A percentile compares a stretch with the other conserved stretches of the same genome.
phyloP scores from a whole-genome alignment of 176 grass and related monocot species.

The Phyllostachys edulis region DNA sequence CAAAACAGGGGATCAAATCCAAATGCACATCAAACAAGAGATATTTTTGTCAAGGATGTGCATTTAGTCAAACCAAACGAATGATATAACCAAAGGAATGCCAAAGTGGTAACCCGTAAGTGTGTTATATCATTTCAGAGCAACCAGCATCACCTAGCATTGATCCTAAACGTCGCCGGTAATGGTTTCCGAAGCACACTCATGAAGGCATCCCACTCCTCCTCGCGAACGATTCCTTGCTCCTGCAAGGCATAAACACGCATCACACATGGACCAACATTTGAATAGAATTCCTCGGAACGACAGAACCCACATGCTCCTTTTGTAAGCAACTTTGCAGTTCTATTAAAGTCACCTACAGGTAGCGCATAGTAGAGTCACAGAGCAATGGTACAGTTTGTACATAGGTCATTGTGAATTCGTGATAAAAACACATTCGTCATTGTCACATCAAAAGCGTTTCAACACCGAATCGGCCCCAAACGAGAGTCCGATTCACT shows the following conservation, averaged over 20 bases:
- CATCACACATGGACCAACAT: too few relatives aligned
- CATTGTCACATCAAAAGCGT: neutral
- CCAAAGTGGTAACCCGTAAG: neutral
- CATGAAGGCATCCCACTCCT: conserved; percentile 87
- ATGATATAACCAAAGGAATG: neutral
- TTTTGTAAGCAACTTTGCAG: neutral
- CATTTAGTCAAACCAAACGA: neutral
- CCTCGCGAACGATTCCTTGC: conserved; percentile 61
- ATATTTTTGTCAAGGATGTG: neutral
- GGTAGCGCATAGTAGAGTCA: neutral
- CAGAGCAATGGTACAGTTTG: neutral
- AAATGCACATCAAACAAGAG: neutral
- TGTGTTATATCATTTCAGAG: neutral
- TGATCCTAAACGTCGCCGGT: conserved; percentile 82
- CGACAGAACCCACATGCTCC: too few relatives aligned
- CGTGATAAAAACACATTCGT: neutral
- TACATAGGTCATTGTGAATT: neutral
- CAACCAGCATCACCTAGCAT: conserved; percentile 52
- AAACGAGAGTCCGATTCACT: conserved; percentile 1
- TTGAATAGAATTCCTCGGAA: too few relatives aligned
- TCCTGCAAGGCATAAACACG: conserved; percentile 38
- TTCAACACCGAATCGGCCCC: neutral
- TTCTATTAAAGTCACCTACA: too few relatives aligned
- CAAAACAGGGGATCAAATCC: neutral
- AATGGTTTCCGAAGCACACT: conserved; percentile 53